A percentile compares a stretch with the other conserved stretches of the same genome.
Conservation (phyloP, 2,329 filamentous ascomycete species). For the Teratosphaeria viscida region DNA sequence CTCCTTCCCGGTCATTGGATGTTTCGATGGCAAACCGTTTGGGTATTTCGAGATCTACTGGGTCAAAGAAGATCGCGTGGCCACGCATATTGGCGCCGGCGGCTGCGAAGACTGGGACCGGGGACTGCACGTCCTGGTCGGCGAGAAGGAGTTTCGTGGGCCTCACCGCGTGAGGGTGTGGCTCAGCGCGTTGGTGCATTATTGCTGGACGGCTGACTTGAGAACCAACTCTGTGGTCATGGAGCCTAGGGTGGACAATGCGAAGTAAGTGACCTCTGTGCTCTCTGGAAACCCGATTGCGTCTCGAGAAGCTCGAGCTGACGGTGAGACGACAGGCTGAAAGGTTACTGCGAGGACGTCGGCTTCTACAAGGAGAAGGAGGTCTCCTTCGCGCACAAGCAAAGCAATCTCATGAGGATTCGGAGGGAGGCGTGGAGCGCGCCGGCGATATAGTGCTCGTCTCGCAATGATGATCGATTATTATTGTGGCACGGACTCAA, state of each 20-base stretch:
- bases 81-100: conserved; percentile 53
- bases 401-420: conserved; percentile 74
- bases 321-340: conserved; percentile 42
- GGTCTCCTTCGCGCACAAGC: conserved; percentile 82
- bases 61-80: conserved; percentile 84
- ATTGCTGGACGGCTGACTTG: conserved; percentile 64
- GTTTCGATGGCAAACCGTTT: conserved; percentile 92
- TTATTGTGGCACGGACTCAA: too few species aligned
- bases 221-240: conserved; percentile 74
- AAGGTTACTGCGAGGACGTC: conserved; percentile 56
- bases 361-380: conserved; percentile 85
- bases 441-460: conserved; percentile 33
- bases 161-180: conserved; percentile 65
- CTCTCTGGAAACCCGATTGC: neutral
- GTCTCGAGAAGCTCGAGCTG: neutral
- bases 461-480: neutral
- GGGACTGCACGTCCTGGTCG: conserved; percentile 78
- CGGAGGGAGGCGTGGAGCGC: conserved; percentile 70
- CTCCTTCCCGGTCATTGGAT: conserved; percentile 81
- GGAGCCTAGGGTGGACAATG: conserved; percentile 86
- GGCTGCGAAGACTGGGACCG: conserved; percentile 81
- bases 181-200: conserved; percentile 81
- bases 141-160: conserved; percentile 84
- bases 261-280: conserved; percentile 53
- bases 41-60: conserved; percentile 98